Percentiles rank a stretch among this genome's conserved stretches.
Conservation (phyloP, 176 grass and related monocot genomes). For the Poa pratensis region DNA sequence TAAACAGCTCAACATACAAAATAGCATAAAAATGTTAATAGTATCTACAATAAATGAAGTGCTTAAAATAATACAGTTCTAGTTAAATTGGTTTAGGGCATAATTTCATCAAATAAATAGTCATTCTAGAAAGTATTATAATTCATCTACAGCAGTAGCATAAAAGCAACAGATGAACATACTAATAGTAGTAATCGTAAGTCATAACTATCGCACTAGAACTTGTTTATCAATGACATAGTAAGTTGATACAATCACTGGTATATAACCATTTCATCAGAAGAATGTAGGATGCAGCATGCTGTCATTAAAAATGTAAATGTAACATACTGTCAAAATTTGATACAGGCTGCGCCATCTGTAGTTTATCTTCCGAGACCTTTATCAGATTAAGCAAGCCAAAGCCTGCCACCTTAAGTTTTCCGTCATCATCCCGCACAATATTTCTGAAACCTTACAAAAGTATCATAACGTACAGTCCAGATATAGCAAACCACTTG, state of each 20-base stretch:
- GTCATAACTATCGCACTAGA: slow-evolving; percentile 16
- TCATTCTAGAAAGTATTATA: neutral
- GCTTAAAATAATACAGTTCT: neutral
- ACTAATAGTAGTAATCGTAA: neutral
- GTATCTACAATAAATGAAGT: slow-evolving; percentile 9
- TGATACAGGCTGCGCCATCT: slow-evolving; percentile 56
- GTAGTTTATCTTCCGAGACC: slow-evolving; percentile 63
- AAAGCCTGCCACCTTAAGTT: slow-evolving; percentile 86
- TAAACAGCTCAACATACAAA: slow-evolving; percentile 16
- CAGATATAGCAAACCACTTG: slow-evolving; percentile 44
- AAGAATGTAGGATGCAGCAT: slow-evolving; percentile 31
- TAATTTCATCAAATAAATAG: neutral
- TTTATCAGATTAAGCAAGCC: slow-evolving; percentile 76
- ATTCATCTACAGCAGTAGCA: neutral
- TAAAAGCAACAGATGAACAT: slow-evolving; percentile 25
- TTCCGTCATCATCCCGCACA: slow-evolving; percentile 82
- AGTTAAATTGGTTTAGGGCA: slow-evolving; percentile 10
- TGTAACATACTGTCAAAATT: slow-evolving; percentile 65
- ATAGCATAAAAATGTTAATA: neutral
- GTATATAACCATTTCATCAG: slow-evolving; percentile 6
- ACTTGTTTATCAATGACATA: neutral
- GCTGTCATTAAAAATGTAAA: slow-evolving; percentile 27
- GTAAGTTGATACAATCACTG: neutral
- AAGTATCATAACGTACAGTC: slow-evolving; percentile 69
- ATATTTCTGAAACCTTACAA: slow-evolving; percentile 98